Evolutionary conservation across 768 basidiomycete species (phyloP).

Genomic region (Termitomyces sp.): DNA sequence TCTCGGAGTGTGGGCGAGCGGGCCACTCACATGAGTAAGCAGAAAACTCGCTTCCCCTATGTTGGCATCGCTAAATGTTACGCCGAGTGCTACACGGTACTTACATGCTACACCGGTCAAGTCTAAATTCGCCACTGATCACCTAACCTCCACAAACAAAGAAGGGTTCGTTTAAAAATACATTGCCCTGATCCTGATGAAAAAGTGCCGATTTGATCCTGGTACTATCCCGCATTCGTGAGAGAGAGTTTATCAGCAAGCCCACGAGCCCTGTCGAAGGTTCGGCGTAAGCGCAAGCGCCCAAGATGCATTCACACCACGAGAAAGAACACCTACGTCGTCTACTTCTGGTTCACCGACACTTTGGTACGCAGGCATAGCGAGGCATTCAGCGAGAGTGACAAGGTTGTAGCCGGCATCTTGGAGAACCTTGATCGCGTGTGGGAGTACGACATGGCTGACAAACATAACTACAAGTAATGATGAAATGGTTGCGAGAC

Average conservation of each 20-base stretch:
- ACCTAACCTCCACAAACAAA: no score
- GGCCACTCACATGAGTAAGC: no score
- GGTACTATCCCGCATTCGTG: background rate
- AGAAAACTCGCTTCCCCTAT: no score
- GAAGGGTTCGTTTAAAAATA: background rate
- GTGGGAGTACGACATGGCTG: conserved; percentile 18
- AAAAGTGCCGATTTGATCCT: background rate
- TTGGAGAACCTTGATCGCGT: conserved; percentile 22
- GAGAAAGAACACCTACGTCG: background rate
- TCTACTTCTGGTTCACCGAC: background rate
- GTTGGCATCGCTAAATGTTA: no score
- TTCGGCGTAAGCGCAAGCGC: background rate
- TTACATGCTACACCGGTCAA: no score
- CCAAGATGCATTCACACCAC: no score
- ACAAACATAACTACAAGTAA: no score
- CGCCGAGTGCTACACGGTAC: no score
- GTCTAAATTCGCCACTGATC: no score
- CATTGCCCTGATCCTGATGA: no score
- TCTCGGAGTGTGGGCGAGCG: no score
- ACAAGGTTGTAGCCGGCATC: conserved; percentile 31
- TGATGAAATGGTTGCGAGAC: background rate
- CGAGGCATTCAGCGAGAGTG: conserved; percentile 34
- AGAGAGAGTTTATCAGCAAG: background rate
- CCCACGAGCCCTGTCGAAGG: conserved; percentile 1
- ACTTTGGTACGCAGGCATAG: conserved; percentile 24